Evolutionary conservation across 345 rosid genomes (phyloP).

Genomic region (Punica granatum): DNA sequence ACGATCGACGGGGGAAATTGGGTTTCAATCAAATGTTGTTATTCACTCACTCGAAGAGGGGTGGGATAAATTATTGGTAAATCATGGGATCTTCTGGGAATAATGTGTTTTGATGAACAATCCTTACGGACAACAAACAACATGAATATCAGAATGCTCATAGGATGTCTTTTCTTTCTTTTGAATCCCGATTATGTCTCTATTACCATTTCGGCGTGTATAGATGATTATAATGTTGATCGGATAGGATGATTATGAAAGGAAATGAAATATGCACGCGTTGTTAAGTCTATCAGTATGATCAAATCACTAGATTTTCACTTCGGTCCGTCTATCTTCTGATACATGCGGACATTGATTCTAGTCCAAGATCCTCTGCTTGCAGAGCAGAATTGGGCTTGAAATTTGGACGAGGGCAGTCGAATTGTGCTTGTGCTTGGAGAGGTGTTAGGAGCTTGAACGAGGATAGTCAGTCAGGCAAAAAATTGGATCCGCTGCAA

Average conservation of each 20-base stretch:
- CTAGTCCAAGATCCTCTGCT: too few species aligned
- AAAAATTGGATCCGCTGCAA: too few species aligned
- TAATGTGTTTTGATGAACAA: conserved; percentile 2
- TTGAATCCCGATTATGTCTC: not conserved
- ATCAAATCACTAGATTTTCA: too few species aligned
- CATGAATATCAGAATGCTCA: not conserved
- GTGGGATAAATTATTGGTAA: not conserved
- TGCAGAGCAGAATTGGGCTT: too few species aligned
- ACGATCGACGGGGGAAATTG: not conserved
- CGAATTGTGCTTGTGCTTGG: too few species aligned
- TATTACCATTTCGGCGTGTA: not conserved
- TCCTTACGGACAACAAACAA: not conserved
- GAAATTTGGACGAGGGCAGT: too few species aligned
- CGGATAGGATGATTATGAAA: not conserved
- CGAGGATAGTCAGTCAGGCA: too few species aligned
- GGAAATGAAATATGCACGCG: not conserved
- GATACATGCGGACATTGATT: too few species aligned
- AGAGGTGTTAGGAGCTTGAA: too few species aligned
- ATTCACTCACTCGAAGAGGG: conserved; percentile 6
- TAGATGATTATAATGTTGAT: not conserved
- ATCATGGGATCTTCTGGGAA: not conserved
- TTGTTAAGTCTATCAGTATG: too few species aligned
- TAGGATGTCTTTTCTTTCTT: not conserved
- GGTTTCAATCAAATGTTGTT: not conserved
- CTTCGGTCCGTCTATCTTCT: too few species aligned